A percentile compares a stretch with the other conserved stretches of the same genome.
Conservation (phyloP, 2,329 filamentous ascomycete genomes). For the Zymoseptoria tritici region DNA sequence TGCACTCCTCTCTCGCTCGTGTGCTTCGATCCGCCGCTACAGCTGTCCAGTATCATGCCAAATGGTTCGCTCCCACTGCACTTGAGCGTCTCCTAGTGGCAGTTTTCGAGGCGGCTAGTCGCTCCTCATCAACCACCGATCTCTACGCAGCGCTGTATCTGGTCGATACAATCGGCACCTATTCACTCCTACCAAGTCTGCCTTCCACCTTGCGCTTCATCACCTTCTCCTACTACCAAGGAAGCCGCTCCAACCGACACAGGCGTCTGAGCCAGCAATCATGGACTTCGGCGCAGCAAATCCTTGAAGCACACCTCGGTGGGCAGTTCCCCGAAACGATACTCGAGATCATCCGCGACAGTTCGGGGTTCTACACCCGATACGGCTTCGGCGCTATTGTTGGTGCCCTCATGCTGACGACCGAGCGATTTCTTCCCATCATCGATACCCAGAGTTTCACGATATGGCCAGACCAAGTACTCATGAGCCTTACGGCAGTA, state of each 20-base stretch:
- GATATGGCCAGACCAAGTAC: slow-evolving; percentile 8
- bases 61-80: slow-evolving; percentile 25
- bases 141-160: slow-evolving; percentile 23
- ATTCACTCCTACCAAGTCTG: slow-evolving; percentile 22
- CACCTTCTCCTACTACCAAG: slow-evolving; percentile 26
- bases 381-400: slow-evolving; percentile 19
- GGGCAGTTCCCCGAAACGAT: slow-evolving; percentile 20
- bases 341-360: slow-evolving; percentile 19
- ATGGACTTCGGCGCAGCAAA: slow-evolving; percentile 22
- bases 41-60: slow-evolving; percentile 24
- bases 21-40: slow-evolving; percentile 20
- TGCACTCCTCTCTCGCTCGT: slow-evolving; percentile 8
- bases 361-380: slow-evolving; percentile 12
- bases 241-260: slow-evolving; percentile 24
- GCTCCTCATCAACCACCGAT: slow-evolving; percentile 24
- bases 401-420: slow-evolving; percentile 26
- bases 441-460: background rate
- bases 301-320: slow-evolving; percentile 26
- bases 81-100: slow-evolving; percentile 18
- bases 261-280: slow-evolving; percentile 20
- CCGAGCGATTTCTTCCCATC: slow-evolving; percentile 17
- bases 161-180: slow-evolving; percentile 25
- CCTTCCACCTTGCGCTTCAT: slow-evolving; percentile 22
- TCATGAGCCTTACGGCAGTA: slow-evolving; percentile 11
- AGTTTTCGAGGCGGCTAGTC: slow-evolving; percentile 20